A percentile compares a stretch with the other conserved stretches of the same genome.
Conservation (phyloP, 2,329 filamentous ascomycete genomes). For the Fusarium burgessii region DNA sequence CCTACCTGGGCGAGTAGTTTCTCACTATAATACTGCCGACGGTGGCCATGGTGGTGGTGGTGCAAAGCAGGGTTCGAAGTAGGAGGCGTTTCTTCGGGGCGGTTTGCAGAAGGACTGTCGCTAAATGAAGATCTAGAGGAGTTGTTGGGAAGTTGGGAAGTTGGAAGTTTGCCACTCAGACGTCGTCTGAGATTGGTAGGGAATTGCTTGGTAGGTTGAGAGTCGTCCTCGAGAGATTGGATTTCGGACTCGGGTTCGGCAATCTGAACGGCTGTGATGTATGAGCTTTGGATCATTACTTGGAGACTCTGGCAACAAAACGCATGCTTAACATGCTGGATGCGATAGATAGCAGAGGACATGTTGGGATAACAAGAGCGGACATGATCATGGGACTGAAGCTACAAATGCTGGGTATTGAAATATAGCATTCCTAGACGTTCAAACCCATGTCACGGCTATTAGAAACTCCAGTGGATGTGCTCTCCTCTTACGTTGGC, state of each 20-base stretch:
- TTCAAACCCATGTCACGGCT: conserved; percentile 1
- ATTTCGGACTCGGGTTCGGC: conserved; percentile 60
- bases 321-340: neutral
- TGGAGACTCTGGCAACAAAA: neutral
- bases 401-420: neutral
- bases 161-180: conserved; percentile 50
- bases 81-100: conserved; percentile 47
- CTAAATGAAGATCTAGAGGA: conserved; percentile 62
- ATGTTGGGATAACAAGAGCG: conserved; percentile 17
- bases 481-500: neutral
- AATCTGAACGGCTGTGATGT: conserved; percentile 65
- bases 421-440: neutral
- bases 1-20: conserved; percentile 79
- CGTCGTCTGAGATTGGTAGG: conserved; percentile 50
- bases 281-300: conserved; percentile 36
- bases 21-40: conserved; percentile 59
- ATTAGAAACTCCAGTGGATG: neutral
- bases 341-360: neutral
- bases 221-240: conserved; percentile 50
- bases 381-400: conserved; percentile 2
- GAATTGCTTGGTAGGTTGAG: conserved; percentile 48
- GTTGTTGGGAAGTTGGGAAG: conserved; percentile 47
- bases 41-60: conserved; percentile 47
- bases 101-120: conserved; percentile 47
- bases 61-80: conserved; percentile 36